Conservation (phyloP, 1,284 basidiomycete genomes). For the Fomitopsis schrenkii region DNA sequence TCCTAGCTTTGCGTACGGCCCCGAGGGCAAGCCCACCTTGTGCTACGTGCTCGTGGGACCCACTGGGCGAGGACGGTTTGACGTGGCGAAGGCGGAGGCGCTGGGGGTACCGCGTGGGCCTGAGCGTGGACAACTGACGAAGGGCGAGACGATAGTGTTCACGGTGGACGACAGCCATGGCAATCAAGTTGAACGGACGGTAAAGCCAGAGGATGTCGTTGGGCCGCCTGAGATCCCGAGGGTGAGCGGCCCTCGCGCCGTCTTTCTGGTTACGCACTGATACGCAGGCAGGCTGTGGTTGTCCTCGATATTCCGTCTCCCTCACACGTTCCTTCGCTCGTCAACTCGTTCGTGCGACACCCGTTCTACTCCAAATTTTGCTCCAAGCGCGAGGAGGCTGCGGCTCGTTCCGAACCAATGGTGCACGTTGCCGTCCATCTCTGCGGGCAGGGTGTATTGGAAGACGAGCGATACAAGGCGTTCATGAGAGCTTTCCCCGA, state of each 20-base stretch:
- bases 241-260: conserved; percentile 29
- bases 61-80: conserved; percentile 82
- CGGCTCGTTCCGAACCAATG: conserved; percentile 36
- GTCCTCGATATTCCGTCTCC: conserved; percentile 60
- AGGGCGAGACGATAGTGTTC: conserved; percentile 54
- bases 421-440: conserved; percentile 66
- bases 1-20: conserved; percentile 1
- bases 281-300: conserved; percentile 42
- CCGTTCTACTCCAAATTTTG: conserved; percentile 48
- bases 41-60: conserved; percentile 80
- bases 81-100: conserved; percentile 59
- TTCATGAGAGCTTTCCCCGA: conserved; percentile 56
- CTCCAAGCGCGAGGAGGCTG: conserved; percentile 35
- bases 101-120: conserved; percentile 67
- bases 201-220: conserved; percentile 57
- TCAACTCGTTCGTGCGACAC: conserved; percentile 47
- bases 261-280: not conserved
- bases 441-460: conserved; percentile 63
- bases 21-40: conserved; percentile 30
- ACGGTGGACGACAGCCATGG: conserved; percentile 41
- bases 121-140: conserved; percentile 39
- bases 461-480: conserved; percentile 61
- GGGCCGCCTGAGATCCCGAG: conserved; percentile 46
- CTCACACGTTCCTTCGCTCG: conserved; percentile 56
- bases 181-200: conserved; percentile 37